Evolutionary conservation across 805 yeast genomes (phyloP).

Genomic region (Teunomyces aglyptinius): DNA sequence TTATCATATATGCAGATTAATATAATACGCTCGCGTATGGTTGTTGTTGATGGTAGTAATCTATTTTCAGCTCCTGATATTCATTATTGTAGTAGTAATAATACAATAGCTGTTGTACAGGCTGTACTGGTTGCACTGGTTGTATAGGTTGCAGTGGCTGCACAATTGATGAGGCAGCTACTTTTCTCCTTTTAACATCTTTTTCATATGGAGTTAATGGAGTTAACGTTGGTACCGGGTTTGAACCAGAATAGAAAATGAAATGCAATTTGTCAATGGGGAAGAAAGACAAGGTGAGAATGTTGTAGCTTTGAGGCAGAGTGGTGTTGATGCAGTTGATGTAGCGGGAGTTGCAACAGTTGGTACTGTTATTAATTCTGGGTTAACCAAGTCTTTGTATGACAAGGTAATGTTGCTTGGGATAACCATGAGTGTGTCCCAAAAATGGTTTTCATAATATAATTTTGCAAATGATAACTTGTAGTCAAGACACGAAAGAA

Average conservation of each 20-base stretch:
- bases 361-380: neutral
- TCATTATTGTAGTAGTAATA: neutral
- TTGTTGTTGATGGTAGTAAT: neutral
- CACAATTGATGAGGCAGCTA: neutral
- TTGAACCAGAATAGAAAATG: constrained; percentile 1
- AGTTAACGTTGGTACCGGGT: constrained; percentile 18
- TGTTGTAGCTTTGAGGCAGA: constrained; percentile 3
- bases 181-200: constrained; percentile 7
- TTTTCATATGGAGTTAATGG: constrained; percentile 21
- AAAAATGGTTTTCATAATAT: constrained; percentile 19
- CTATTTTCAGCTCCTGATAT: neutral
- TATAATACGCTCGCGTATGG: neutral
- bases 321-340: constrained; percentile 1
- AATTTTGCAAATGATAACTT: constrained; percentile 24
- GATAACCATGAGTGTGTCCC: constrained; percentile 17
- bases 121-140: neutral
- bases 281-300: constrained; percentile 2
- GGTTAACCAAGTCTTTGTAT: constrained; percentile 1
- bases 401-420: neutral
- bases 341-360: constrained; percentile 9
- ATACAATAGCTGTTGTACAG: neutral
- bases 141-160: neutral
- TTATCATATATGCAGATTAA: constrained; percentile 4
- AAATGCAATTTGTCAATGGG: constrained; percentile 5
- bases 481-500: constrained; percentile 25